phyloP scores from a whole-genome alignment of 2,329 filamentous ascomycete genomes.

The Pezicula rhizophila region DNA sequence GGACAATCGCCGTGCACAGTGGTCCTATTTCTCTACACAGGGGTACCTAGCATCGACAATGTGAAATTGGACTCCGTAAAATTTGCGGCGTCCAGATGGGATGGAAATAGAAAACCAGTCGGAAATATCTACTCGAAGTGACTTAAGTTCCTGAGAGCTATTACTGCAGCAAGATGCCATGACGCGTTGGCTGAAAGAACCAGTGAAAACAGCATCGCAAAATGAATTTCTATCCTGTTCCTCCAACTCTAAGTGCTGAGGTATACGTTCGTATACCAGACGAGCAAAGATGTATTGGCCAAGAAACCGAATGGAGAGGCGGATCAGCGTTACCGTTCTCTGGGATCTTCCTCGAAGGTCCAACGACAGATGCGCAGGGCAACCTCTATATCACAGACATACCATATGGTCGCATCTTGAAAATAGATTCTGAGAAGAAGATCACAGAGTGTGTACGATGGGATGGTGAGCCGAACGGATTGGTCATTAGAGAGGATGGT shows the following conservation, averaged over 20 bases:
- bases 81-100: no score
- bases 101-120: no score
- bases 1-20: no score
- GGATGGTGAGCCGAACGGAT: slow-evolving; percentile 37
- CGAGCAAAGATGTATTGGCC: slow-evolving; percentile 25
- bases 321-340: slow-evolving; percentile 29
- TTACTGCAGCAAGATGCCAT: no score
- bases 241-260: slow-evolving; percentile 28
- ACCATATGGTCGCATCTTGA: slow-evolving; percentile 34
- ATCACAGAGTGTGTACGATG: slow-evolving; percentile 28
- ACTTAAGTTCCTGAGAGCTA: no score
- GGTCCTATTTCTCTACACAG: no score
- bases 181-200: no score
- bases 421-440: slow-evolving; percentile 25
- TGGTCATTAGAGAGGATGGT: slow-evolving; percentile 29
- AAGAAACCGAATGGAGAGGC: slow-evolving; percentile 34
- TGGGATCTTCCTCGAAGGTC: slow-evolving; percentile 36
- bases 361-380: slow-evolving; percentile 26
- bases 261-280: slow-evolving; percentile 32
- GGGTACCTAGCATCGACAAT: no score
- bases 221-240: slow-evolving; percentile 32
- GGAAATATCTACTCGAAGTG: no score
- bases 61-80: no score
- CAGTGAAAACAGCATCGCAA: no score
- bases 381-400: slow-evolving; percentile 34